Conservation (phyloP, 1,284 basidiomycete genomes). For the Ustilago trichophora region DNA sequence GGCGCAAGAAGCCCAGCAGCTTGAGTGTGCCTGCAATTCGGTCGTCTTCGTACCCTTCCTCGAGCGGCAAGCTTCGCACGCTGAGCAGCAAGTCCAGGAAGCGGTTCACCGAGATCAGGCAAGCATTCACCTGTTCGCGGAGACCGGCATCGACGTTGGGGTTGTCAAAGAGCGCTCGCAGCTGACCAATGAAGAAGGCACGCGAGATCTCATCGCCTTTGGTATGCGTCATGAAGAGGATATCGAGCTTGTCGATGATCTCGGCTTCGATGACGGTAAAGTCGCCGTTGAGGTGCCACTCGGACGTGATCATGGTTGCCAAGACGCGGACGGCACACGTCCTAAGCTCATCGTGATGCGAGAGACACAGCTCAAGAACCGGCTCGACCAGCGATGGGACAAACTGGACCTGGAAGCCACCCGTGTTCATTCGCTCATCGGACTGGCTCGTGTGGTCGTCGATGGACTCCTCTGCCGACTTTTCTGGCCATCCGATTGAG, state of each 20-base stretch:
- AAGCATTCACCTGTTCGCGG: slow-evolving; percentile 78
- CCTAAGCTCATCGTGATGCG: slow-evolving; percentile 90
- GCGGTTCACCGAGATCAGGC: slow-evolving; percentile 87
- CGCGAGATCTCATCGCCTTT: slow-evolving; percentile 87
- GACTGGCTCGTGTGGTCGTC: slow-evolving; percentile 23
- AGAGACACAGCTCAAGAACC: slow-evolving; percentile 90
- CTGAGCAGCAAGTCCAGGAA: slow-evolving; percentile 93
- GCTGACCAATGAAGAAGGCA: slow-evolving; percentile 91
- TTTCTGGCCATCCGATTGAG: slow-evolving; percentile 71
- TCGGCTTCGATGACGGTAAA: slow-evolving; percentile 78
- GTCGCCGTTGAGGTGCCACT: slow-evolving; percentile 68
- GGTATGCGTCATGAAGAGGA: slow-evolving; percentile 87
- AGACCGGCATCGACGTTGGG: slow-evolving; percentile 82
- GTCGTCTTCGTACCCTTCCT: slow-evolving; percentile 74
- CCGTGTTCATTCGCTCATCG: slow-evolving; percentile 54
- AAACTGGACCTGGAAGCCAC: slow-evolving; percentile 65
- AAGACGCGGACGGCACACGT: slow-evolving; percentile 86
- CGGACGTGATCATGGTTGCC: slow-evolving; percentile 94
- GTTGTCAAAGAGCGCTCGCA: slow-evolving; percentile 85
- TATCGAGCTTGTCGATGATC: slow-evolving; percentile 91
- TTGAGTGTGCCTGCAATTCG: slow-evolving; percentile 89
- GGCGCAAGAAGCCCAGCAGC: slow-evolving; percentile 61
- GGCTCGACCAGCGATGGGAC: slow-evolving; percentile 83
- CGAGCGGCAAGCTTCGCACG: slow-evolving; percentile 77
- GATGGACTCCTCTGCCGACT: slow-evolving; percentile 10